Percentiles rank a stretch among this genome's conserved stretches.
Evolutionary conservation across 2,329 filamentous ascomycete species (phyloP).

Genomic region (Dactylonectria macrodidyma): DNA sequence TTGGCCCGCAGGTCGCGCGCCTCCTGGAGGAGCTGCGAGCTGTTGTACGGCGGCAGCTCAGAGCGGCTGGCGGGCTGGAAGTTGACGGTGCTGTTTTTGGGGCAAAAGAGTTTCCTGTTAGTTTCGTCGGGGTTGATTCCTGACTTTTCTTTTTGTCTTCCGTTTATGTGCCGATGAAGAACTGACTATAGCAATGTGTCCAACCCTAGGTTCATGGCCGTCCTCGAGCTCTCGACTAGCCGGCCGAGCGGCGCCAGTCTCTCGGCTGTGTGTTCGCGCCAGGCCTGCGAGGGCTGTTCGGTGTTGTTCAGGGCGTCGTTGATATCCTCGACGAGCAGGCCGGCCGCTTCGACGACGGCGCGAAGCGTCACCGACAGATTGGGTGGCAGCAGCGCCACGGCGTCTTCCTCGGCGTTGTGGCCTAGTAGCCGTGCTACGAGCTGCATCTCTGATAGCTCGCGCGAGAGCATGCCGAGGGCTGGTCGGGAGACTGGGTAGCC

Average conservation of each 20-base stretch:
- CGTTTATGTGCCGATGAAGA: neutral
- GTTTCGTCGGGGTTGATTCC: too few species aligned
- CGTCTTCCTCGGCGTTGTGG: slow-evolving; percentile 39
- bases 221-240: slow-evolving; percentile 39
- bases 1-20: slow-evolving; percentile 38
- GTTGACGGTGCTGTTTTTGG: slow-evolving; percentile 39
- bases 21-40: slow-evolving; percentile 47
- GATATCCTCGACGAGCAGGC: slow-evolving; percentile 40
- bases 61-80: slow-evolving; percentile 36
- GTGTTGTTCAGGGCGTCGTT: slow-evolving; percentile 40
- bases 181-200: slow-evolving; percentile 44
- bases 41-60: slow-evolving; percentile 47
- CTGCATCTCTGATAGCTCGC: slow-evolving; percentile 48
- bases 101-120: too few species aligned
- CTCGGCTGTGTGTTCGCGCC: slow-evolving; percentile 46
- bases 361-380: slow-evolving; percentile 34
- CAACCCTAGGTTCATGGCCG: slow-evolving; percentile 44
- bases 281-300: slow-evolving; percentile 32
- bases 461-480: slow-evolving; percentile 43
- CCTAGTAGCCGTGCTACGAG: slow-evolving; percentile 45
- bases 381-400: slow-evolving; percentile 27
- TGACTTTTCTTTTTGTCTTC: too few species aligned
- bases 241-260: slow-evolving; percentile 38
- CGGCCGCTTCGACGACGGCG: slow-evolving; percentile 38
- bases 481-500: slow-evolving; percentile 43